Percentiles rank a stretch among this genome's conserved stretches.
Evolutionary conservation across 2,329 filamentous ascomycete species (phyloP).

Genomic region (Dactylonectria macrodidyma): DNA sequence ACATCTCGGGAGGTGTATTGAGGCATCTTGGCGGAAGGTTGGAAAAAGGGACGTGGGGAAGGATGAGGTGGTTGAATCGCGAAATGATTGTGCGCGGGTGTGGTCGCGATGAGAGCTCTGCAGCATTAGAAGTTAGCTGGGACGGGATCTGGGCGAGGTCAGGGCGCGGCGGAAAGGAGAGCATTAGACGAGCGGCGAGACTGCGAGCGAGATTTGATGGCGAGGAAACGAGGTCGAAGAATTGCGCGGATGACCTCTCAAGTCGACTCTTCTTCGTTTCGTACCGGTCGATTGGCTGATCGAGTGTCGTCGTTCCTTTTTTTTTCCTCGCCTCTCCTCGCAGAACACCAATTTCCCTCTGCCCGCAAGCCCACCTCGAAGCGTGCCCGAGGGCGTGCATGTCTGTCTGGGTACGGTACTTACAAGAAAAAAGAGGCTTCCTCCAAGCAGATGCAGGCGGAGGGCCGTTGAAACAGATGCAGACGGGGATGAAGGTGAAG

Average conservation of each 20-base stretch:
- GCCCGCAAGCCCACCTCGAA: slow-evolving; percentile 11
- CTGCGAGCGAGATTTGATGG: slow-evolving; percentile 15
- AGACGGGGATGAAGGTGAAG: slow-evolving; percentile 40
- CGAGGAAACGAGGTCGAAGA: slow-evolving; percentile 15
- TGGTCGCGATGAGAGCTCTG: slow-evolving; percentile 38
- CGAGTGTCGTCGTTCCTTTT: slow-evolving; percentile 31
- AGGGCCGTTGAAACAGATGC: slow-evolving; percentile 37
- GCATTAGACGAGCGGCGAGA: slow-evolving; percentile 19
- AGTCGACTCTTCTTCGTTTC: slow-evolving; percentile 32
- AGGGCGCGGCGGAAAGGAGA: slow-evolving; percentile 22
- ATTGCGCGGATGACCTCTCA: slow-evolving; percentile 21
- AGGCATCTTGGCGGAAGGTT: slow-evolving; percentile 66
- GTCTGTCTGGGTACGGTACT: slow-evolving; percentile 34
- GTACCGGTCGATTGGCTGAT: slow-evolving; percentile 32
- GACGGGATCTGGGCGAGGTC: slow-evolving; percentile 12
- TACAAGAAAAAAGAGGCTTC: slow-evolving; percentile 41
- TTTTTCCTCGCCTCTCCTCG: slow-evolving; percentile 26
- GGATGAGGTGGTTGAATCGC: slow-evolving; percentile 33
- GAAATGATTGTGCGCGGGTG: slow-evolving; percentile 31
- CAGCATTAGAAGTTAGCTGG: slow-evolving; percentile 37
- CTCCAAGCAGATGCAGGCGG: slow-evolving; percentile 42
- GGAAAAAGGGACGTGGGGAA: slow-evolving; percentile 32
- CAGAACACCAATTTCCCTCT: slow-evolving; percentile 21
- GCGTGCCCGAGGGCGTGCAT: slow-evolving; percentile 25
- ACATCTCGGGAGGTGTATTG: slow-evolving; percentile 78